Evolutionary conservation across 805 yeast species (phyloP).

Genomic region (Gaillardinia entomophila): DNA sequence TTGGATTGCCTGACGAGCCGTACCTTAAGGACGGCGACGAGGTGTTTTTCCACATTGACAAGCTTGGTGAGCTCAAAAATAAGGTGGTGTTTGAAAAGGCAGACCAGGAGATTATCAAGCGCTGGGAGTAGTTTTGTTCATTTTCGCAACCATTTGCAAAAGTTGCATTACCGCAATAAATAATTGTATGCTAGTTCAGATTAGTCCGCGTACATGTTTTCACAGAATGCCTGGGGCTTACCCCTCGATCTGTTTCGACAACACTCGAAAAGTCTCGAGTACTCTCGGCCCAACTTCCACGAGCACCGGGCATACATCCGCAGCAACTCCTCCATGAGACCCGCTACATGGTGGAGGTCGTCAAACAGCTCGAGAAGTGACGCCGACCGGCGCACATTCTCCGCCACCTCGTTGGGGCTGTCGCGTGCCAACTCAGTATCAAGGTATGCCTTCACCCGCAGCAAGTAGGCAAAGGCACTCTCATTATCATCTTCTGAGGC

Average conservation of each 20-base stretch:
- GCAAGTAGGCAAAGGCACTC: too few species aligned
- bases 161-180: too few species aligned
- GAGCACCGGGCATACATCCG: constrained; percentile 27
- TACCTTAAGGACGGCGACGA: constrained; percentile 43
- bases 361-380: background rate
- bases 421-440: too few species aligned
- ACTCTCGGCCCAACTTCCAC: constrained; percentile 56
- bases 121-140: background rate
- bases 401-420: too few species aligned
- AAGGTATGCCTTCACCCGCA: too few species aligned
- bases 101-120: background rate
- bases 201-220: constrained; percentile 39
- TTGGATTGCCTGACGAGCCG: constrained; percentile 33
- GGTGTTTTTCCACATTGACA: constrained; percentile 35
- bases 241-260: constrained; percentile 54
- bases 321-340: constrained; percentile 45
- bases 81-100: constrained; percentile 24
- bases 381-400: too few species aligned
- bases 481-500: too few species aligned
- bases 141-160: background rate
- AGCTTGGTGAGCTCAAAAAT: constrained; percentile 39
- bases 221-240: constrained; percentile 37
- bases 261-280: constrained; percentile 45
- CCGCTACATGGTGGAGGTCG: constrained; percentile 39
- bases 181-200: background rate